These are phyloP conservation scores for Casuarina glauca DNA, from an alignment of 306 rosid species.

Conservation along the genomic window DNA sequence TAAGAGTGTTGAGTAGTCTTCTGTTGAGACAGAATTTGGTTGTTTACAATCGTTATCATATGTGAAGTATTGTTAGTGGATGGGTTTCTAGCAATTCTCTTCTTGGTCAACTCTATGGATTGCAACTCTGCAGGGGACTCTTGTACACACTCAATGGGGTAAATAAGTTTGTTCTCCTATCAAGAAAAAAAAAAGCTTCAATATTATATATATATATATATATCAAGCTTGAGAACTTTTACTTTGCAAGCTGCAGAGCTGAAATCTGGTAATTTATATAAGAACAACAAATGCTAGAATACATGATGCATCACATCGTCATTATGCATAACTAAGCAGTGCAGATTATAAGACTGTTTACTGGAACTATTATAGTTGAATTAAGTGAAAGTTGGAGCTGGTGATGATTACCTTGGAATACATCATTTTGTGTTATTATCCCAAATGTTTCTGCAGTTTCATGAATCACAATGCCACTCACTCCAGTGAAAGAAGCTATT, in stretches of 20 bases:
- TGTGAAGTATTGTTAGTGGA: neutral
- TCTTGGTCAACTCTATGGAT: no score
- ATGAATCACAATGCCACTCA: slow-evolving; percentile 75
- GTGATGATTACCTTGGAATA: slow-evolving; percentile 54
- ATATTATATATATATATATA: neutral
- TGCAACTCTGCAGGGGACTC: neutral
- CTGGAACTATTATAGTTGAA: slow-evolving; percentile 18
- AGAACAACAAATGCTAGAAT: neutral
- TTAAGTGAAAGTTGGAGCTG: slow-evolving; percentile 11
- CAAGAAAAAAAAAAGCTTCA: neutral
- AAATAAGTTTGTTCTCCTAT: neutral
- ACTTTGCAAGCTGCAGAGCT: neutral
- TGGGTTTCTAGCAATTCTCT: neutral
- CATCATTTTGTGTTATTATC: slow-evolving; percentile 62
- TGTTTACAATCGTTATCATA: neutral
- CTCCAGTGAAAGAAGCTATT: slow-evolving; percentile 53
- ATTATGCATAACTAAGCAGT: neutral
- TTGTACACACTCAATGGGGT: neutral
- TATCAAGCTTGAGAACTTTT: neutral
- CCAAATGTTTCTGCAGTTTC: slow-evolving; percentile 90
- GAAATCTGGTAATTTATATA: neutral
- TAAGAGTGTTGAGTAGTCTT: neutral
- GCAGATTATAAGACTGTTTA: slow-evolving; percentile 4
- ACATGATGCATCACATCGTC: neutral
- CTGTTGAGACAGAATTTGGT: neutral